A percentile compares a stretch with the other conserved stretches of the same genome.
phyloP scores from a whole-genome alignment of 495 filamentous ascomycete species.

The Aspergillus leporis region DNA sequence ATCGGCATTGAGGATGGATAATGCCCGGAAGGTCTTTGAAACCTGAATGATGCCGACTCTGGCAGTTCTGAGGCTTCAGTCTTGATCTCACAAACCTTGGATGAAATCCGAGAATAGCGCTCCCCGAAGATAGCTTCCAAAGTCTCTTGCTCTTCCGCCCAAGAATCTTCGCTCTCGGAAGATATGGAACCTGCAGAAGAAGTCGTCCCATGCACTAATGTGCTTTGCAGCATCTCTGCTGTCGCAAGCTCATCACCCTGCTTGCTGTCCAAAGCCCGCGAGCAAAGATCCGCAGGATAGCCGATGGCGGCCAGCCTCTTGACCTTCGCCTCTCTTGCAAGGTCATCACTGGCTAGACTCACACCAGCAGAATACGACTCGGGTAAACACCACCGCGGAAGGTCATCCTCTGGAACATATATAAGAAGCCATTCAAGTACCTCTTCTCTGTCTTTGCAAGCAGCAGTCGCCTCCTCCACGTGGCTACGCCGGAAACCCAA shows the following conservation, averaged over 20 bases:
- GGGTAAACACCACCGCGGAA: slow-evolving; percentile 85
- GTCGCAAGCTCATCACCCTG: slow-evolving; percentile 74
- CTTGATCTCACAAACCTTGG: slow-evolving; percentile 64
- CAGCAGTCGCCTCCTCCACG: slow-evolving; percentile 79
- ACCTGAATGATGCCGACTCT: slow-evolving; percentile 45
- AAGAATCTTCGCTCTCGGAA: slow-evolving; percentile 46
- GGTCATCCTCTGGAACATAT: slow-evolving; percentile 94
- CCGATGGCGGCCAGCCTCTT: slow-evolving; percentile 80
- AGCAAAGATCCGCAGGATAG: slow-evolving; percentile 81
- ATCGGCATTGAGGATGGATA: slow-evolving; percentile 81
- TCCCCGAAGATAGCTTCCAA: slow-evolving; percentile 78
- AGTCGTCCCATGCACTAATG: slow-evolving; percentile 49
- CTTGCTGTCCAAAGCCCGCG: slow-evolving; percentile 65
- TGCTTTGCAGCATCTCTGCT: slow-evolving; percentile 73
- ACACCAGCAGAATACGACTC: slow-evolving; percentile 88
- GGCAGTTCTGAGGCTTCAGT: slow-evolving; percentile 43
- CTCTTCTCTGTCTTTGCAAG: slow-evolving; percentile 92
- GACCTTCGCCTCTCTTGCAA: slow-evolving; percentile 75
- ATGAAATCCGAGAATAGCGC: slow-evolving; percentile 55
- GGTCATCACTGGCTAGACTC: slow-evolving; percentile 74
- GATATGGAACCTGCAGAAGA: slow-evolving; percentile 18
- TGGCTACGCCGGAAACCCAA: slow-evolving; percentile 87
- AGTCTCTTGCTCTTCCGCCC: slow-evolving; percentile 81
- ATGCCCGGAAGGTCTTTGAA: slow-evolving; percentile 50
- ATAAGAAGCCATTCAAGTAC: slow-evolving; percentile 90